Base-by-base conservation (phyloP, 2,329 filamentous ascomycete genomes). In the Dothideomycetidae sp. region DNA sequence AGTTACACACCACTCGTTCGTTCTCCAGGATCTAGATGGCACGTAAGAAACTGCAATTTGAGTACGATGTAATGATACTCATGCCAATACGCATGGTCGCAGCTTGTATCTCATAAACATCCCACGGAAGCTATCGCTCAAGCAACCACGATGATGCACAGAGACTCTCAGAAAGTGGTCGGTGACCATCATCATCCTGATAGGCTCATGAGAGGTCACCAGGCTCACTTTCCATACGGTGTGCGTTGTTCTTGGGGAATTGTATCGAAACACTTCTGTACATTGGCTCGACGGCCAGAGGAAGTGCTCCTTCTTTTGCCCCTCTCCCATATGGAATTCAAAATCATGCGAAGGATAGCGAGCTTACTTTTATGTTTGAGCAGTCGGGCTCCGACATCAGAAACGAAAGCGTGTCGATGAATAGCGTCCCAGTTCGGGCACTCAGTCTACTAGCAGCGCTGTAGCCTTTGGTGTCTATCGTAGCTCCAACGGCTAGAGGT, bases 381-480 rank as follows among this genome's bases (percentile, higher is more conserved):
- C 83, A 86, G 56, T 96, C 81, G 2, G 61, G 57, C 43, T 75
- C 67, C 1, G 69, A 59, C 31, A 96, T 60, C 15, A 93, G 61
- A 44, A 98, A 78, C 9, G 78, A 81, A 18, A 76, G 75, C 31
- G 85, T 63, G 53, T 93, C 85, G 36, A 96, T 78, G 46, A 94
- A 78, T 0, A 83, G 84, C 17, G 78, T 67, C 1, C 76, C 71
- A 5, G 65, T 41, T 23, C 70, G 68, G 1, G 84, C 79, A 12
- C 69, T 61, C 39, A 94, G 77, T 44, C 68, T 71, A 48, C 77
- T 85, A 31, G 76, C 77, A 18, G 85, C 82, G n/a, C 83, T 81
- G 53, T 93, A 94, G 1, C 82, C 86, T 50, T 83, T 80, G 9
- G 67, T 61, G 21, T 52, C 46, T 28, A 44, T 13, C 5, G 70